Conservation (phyloP, 73 alveolate genomes). For the Paramecium primaurelia region DNA sequence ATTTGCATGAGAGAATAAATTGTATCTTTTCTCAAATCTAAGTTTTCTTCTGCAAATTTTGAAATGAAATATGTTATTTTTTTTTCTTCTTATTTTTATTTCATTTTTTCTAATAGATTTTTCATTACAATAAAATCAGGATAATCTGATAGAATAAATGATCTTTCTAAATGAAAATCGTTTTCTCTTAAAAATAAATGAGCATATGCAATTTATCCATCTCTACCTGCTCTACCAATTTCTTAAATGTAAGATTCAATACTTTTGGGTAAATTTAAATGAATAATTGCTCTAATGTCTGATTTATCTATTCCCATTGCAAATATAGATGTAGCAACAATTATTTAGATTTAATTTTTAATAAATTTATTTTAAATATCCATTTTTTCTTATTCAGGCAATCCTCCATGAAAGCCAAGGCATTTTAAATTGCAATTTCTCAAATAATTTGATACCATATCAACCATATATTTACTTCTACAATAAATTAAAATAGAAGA, state of each 20-base stretch:
- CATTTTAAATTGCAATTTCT: slow-evolving; percentile 16
- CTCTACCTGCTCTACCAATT: slow-evolving; percentile 98
- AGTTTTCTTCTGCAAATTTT: background rate
- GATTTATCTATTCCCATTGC: slow-evolving; percentile 98
- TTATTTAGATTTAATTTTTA: slow-evolving; percentile 72
- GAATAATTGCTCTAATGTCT: slow-evolving; percentile 93
- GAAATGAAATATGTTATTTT: background rate
- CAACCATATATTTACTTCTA: slow-evolving; percentile 48
- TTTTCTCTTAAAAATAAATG: slow-evolving; percentile 77
- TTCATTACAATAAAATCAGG: slow-evolving; percentile 23
- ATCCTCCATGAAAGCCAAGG: slow-evolving; percentile 58
- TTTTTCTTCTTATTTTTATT: slow-evolving; percentile 33
- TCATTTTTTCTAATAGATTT: slow-evolving; percentile 32
- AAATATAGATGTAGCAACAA: slow-evolving; percentile 94
- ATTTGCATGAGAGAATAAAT: background rate
- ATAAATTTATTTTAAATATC: slow-evolving; percentile 79
- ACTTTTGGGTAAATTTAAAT: slow-evolving; percentile 91
- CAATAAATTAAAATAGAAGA: slow-evolving; percentile 67
- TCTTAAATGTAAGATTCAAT: slow-evolving; percentile 93
- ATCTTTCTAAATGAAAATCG: slow-evolving; percentile 60
- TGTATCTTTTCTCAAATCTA: background rate
- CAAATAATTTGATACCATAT: slow-evolving; percentile 55
- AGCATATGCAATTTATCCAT: slow-evolving; percentile 90
- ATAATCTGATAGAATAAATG: slow-evolving; percentile 24
- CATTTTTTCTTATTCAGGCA: slow-evolving; percentile 67